phyloP scores from a whole-genome alignment of 1,139 yeast genomes.

The Hansenula sp. region DNA sequence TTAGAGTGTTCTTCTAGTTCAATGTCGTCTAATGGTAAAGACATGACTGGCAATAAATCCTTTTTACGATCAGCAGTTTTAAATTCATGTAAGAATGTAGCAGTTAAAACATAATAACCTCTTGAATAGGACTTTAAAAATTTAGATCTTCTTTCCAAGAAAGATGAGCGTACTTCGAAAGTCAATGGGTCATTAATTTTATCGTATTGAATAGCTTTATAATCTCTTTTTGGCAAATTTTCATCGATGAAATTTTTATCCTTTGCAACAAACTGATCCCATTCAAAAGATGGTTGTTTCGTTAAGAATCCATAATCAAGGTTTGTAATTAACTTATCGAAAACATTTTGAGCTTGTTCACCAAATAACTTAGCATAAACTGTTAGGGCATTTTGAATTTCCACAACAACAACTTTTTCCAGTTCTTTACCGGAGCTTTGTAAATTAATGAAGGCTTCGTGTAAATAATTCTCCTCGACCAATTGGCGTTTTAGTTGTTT shows the following conservation, averaged over 20 bases:
- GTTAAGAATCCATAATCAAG: slow-evolving; percentile 71
- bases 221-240: slow-evolving; percentile 62
- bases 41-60: slow-evolving; percentile 86
- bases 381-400: slow-evolving; percentile 76
- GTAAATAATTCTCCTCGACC: slow-evolving; percentile 78
- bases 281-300: slow-evolving; percentile 77
- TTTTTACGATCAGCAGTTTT: slow-evolving; percentile 77
- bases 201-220: slow-evolving; percentile 59
- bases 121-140: slow-evolving; percentile 83
- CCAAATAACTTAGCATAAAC: slow-evolving; percentile 66
- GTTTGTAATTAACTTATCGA: slow-evolving; percentile 62
- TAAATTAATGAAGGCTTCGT: slow-evolving; percentile 83
- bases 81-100: slow-evolving; percentile 86
- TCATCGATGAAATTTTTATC: slow-evolving; percentile 80
- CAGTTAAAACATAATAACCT: slow-evolving; percentile 90
- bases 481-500: slow-evolving; percentile 74
- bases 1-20: slow-evolving; percentile 78
- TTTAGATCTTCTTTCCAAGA: slow-evolving; percentile 85
- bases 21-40: slow-evolving; percentile 78
- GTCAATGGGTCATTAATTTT: slow-evolving; percentile 71
- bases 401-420: slow-evolving; percentile 83
- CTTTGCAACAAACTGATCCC: slow-evolving; percentile 78
- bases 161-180: slow-evolving; percentile 71
- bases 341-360: slow-evolving; percentile 65
- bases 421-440: slow-evolving; percentile 87